A percentile compares a stretch with the other conserved stretches of the same genome.
Conservation (phyloP, 176 grass and related monocot genomes). For the Microstegium vimineum region DNA sequence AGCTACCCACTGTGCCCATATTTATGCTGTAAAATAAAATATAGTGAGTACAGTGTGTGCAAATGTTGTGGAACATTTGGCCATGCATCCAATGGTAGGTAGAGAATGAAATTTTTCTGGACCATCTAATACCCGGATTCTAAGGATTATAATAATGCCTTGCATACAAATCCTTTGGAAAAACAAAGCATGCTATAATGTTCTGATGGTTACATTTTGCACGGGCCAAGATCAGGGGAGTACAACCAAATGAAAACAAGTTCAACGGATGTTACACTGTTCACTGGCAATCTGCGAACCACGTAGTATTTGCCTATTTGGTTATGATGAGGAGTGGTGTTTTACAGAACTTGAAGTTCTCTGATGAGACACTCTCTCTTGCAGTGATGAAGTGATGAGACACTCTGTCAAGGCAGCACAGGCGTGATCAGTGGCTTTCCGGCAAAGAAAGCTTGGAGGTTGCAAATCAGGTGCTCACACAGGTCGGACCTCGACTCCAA, state of each 20-base stretch:
- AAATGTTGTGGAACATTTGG: not conserved
- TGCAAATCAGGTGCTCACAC: conserved; percentile 17
- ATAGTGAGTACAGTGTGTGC: not conserved
- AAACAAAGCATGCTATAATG: not conserved
- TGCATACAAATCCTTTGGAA: not conserved
- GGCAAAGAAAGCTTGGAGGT: conserved; percentile 54
- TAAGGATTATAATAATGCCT: not conserved
- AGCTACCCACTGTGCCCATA: not conserved
- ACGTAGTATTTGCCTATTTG: too few relatives aligned
- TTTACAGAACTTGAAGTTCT: not conserved
- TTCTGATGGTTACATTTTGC: not conserved
- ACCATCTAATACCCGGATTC: not conserved
- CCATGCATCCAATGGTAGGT: not conserved
- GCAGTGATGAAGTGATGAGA: not conserved
- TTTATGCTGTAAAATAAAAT: not conserved
- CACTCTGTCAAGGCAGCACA: not conserved
- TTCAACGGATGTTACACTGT: not conserved
- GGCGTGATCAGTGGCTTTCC: conserved; percentile 28
- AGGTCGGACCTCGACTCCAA: conserved; percentile 2
- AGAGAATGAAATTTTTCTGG: not conserved
- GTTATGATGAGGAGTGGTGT: not conserved
- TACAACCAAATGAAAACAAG: not conserved
- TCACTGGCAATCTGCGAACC: not conserved
- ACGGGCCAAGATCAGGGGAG: not conserved
- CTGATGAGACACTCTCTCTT: not conserved